phyloP scores from a whole-genome alignment of 2,329 filamentous ascomycete species.

The Cercospora beticola region DNA sequence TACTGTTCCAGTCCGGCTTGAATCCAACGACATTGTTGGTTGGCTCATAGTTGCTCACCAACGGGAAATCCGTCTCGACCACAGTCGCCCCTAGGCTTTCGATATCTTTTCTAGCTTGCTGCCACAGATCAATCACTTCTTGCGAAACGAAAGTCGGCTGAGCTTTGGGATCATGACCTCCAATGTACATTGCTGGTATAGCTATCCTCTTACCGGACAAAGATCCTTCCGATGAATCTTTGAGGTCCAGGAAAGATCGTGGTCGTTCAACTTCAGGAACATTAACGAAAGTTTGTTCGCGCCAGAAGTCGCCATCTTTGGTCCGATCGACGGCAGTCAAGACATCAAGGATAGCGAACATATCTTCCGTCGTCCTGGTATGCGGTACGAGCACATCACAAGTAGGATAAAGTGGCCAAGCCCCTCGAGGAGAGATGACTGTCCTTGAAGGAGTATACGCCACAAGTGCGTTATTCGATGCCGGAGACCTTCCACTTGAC shows the following conservation, averaged over 20 bases:
- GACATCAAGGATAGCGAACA: conserved; percentile 52
- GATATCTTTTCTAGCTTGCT: conserved; percentile 39
- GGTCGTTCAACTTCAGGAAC: conserved; percentile 43
- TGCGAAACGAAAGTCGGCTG: conserved; percentile 40
- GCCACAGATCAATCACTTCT: conserved; percentile 42
- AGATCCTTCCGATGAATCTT: conserved; percentile 28
- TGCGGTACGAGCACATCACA: conserved; percentile 58
- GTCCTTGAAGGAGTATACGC: conserved; percentile 58
- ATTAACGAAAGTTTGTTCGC: conserved; percentile 49
- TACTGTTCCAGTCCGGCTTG: conserved; percentile 48
- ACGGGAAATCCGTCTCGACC: conserved; percentile 48
- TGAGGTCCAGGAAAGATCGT: conserved; percentile 39
- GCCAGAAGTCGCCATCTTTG: conserved; percentile 55
- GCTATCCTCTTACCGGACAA: conserved; percentile 50
- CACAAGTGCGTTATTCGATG: conserved; percentile 57
- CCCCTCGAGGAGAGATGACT: conserved; percentile 52
- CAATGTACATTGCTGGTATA: conserved; percentile 55
- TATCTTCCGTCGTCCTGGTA: conserved; percentile 51
- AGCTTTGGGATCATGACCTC: conserved; percentile 38
- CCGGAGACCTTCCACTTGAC: conserved; percentile 57
- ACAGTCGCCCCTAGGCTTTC: conserved; percentile 46
- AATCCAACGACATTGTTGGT: conserved; percentile 46
- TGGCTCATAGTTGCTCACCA: conserved; percentile 49
- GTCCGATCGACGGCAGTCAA: conserved; percentile 47
- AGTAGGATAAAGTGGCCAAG: conserved; percentile 57